Evolutionary conservation across 2,329 filamentous ascomycete genomes (phyloP).

Genomic region (Phyllosticta citrichinensis): DNA sequence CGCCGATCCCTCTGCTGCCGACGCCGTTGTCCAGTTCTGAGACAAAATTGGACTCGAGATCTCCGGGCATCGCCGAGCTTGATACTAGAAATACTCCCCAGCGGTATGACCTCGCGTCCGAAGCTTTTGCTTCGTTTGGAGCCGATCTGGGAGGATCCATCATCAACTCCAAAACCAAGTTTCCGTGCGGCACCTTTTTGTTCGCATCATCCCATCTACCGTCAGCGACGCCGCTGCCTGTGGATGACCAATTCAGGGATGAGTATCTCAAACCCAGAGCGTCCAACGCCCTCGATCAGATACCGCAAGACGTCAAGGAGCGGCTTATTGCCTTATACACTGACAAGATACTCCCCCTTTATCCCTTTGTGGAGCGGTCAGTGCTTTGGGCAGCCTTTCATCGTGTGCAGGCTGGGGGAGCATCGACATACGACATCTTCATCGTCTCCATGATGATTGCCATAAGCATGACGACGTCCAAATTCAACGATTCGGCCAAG

Average conservation of each 20-base stretch:
- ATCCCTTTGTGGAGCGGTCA: conserved; percentile 3
- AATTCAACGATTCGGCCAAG: conserved; percentile 6
- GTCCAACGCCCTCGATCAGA: conserved; percentile 6
- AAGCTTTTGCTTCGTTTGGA: conserved; percentile 5
- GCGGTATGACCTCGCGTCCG: conserved; percentile 5
- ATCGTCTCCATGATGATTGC: conserved; percentile 9
- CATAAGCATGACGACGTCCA: conserved; percentile 10
- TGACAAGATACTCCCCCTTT: conserved; percentile 6
- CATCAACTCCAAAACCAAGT: conserved; percentile 2
- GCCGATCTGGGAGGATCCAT: not conserved
- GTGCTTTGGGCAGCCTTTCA: conserved; percentile 1
- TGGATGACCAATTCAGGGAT: not conserved
- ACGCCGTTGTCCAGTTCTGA: not conserved
- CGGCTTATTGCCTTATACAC: conserved; percentile 4
- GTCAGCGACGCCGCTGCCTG: not conserved
- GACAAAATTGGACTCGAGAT: not conserved
- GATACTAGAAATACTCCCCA: not conserved
- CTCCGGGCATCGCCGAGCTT: not conserved
- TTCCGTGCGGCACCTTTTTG: conserved; percentile 9
- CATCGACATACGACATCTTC: conserved; percentile 1
- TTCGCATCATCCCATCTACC: conserved; percentile 7
- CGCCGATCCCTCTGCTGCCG: not conserved
- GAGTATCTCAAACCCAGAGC: conserved; percentile 3
- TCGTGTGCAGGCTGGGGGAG: not conserved
- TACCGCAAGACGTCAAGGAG: conserved; percentile 2